Conservation (phyloP, 2,329 filamentous ascomycete genomes). For the Kalmusia sp. region DNA sequence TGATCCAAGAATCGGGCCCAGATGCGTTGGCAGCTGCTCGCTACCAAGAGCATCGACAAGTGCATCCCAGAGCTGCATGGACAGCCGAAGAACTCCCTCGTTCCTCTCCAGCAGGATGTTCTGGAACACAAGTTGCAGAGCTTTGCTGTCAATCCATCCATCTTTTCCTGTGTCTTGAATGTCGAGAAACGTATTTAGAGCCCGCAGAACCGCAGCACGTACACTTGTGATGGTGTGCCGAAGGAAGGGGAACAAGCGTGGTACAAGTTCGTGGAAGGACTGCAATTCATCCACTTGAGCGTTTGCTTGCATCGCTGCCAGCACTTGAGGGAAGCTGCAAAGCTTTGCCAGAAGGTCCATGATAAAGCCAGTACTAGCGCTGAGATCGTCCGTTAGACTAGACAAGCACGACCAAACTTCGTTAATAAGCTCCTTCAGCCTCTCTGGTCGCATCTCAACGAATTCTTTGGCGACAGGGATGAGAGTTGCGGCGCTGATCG, state of each 20-base stretch:
- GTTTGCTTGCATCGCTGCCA: slow-evolving; percentile 92
- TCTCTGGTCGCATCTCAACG: slow-evolving; percentile 79
- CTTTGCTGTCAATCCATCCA: slow-evolving; percentile 91
- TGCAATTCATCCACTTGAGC: slow-evolving; percentile 78
- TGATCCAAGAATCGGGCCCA: slow-evolving; percentile 77
- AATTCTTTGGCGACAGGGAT: slow-evolving; percentile 97
- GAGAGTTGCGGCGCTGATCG: slow-evolving; percentile 95
- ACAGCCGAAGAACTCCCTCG: slow-evolving; percentile 79
- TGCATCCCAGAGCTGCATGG: slow-evolving; percentile 85
- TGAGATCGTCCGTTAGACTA: slow-evolving; percentile 95
- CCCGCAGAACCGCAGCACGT: slow-evolving; percentile 89
- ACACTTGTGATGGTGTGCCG: slow-evolving; percentile 97
- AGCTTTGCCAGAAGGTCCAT: slow-evolving; percentile 98
- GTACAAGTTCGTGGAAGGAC: slow-evolving; percentile 91
- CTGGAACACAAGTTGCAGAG: slow-evolving; percentile 88
- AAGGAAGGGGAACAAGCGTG: slow-evolving; percentile 92
- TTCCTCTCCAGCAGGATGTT: slow-evolving; percentile 95
- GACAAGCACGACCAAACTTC: slow-evolving; percentile 98
- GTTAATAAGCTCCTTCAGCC: slow-evolving; percentile 82
- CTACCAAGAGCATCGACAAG: slow-evolving; percentile 74
- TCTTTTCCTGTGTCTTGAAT: slow-evolving; percentile 80
- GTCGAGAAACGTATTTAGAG: slow-evolving; percentile 89
- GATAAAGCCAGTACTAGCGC: slow-evolving; percentile 95
- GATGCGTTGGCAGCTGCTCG: slow-evolving; percentile 72
- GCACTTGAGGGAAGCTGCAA: slow-evolving; percentile 90